These are phyloP conservation scores for Vachellia collinsii DNA, from an alignment of 306 rosid species.

Conservation along the genomic window DNA sequence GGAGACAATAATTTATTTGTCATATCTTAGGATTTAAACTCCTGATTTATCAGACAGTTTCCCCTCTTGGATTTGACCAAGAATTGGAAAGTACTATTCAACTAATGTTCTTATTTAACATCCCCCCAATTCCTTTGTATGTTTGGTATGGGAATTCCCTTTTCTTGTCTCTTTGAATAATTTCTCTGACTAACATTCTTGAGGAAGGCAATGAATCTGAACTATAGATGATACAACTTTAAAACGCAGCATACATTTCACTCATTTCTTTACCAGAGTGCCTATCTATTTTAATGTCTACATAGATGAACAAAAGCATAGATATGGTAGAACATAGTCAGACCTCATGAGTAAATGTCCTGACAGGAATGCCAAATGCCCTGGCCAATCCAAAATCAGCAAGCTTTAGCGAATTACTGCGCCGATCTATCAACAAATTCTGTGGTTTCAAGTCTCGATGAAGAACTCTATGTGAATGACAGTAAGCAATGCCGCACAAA, in stretches of 20 bases:
- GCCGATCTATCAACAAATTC: conserved; percentile 92
- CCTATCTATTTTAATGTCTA: conserved; percentile 22
- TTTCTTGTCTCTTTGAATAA: neutral
- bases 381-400: conserved; percentile 99
- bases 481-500: conserved; percentile 98
- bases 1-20: neutral
- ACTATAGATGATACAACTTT: too few species aligned
- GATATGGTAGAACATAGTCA: conserved; percentile 30
- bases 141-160: neutral
- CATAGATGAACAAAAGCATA: conserved; percentile 27
- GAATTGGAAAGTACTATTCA: too few species aligned
- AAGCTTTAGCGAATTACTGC: conserved; percentile 91
- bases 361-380: conserved; percentile 99
- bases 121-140: neutral
- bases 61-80: neutral
- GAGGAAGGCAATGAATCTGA: neutral
- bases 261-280: conserved; percentile 26
- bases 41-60: neutral
- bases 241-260: conserved; percentile 8
- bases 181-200: neutral
- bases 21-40: neutral
- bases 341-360: conserved; percentile 98
- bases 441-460: conserved; percentile 99
- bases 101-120: neutral
- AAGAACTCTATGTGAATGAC: conserved; percentile 99